Evolutionary conservation across 495 filamentous ascomycete genomes (phyloP), one percentile per base, ranked within the genome.

Genomic region (Collariella sp.): DNA sequence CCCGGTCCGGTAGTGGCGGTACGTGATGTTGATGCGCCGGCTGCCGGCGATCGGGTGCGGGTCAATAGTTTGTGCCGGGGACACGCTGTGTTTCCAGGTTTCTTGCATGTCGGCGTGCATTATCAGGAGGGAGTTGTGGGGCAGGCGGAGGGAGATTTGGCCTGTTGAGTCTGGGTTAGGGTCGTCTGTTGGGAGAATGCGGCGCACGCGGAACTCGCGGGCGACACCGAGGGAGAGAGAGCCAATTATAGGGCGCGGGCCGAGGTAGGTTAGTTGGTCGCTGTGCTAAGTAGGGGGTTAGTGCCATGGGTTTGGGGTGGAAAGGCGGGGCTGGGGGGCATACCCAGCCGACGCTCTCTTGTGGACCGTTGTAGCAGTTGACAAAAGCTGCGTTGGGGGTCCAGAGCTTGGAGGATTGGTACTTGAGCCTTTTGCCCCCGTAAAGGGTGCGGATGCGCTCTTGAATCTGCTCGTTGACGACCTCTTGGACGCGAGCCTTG

Each of bases 91-190:
- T 60, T 89, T 89, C 85, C 85, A 89, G 47, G 78, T 80, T 57
- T 89, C 85, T 60, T 89, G 85, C 84, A 87, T 88, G 54, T 93
- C 89, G 1, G 91, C 88, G 64, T 96, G 89, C 93, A 98, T 98
- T 5, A 96, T 72, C 0, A 98, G 72, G 1, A 98, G 77, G 0
- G 87, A 91, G 65, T 96, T 97, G 69, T 98, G 93, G 1, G 90
- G 91, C 0, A 97, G 81, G 64, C 93, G 88, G 50, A 98, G 88
- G 4, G 88, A 79, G 39, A 97, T 91, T 58, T 94, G 89, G 5
- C 91, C 91, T 60, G 87, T 81, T 5, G 72, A 72, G 57, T 88
- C 79, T 16, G 19, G 3, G 46, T 42, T 42, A 45, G 1, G 42
- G 60, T 59, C 60, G 55, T 62, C 45, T 16, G 70, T 62, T 12